Base-by-base conservation (phyloP, 2,329 filamentous ascomycete genomes). In the Myrmaecium sp. region DNA sequence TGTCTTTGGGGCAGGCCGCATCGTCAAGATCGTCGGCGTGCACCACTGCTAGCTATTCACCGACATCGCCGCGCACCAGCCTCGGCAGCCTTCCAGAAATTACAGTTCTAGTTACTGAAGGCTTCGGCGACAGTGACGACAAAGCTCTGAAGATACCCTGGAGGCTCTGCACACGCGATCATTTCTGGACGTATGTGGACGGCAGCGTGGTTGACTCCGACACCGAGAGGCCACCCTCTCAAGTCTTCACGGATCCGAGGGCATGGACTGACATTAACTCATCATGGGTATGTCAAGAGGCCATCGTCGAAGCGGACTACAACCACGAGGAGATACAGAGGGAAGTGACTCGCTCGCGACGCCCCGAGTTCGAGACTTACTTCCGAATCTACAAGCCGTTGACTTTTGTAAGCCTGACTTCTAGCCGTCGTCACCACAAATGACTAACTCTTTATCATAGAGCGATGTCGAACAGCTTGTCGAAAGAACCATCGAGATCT, bases 261-360 rank as follows among this genome's bases (percentile, higher is more conserved):
- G 41, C 33, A 19, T 49, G 41, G 43, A 52, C 48, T 4, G 49
- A 52, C 23, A 42, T 53, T 9, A 36, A 43, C 29, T 42, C 46
- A 2, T 47, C 46, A 5, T 53, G 50, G 50, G 49, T 52, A 2
- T 47, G 46, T 29, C 46, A 43, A 19, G 44, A 51, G 29, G 50
- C 50, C 1, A 41, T 53, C n/a, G 27, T 38, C 26, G 48, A 52
- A 33, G 42, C 40, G 3, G 41, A 40, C 4, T 46, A 38, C 24
- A 37, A 37, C 6, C 43, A 39, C 23, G 44, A 39, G 3, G 41
- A 41, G 22, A 36, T 51, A 2, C 42, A 50, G 27, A 52, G 50
- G 21, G 47, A 49, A 21, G 30, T 35, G 3, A 52, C 46, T 5
- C 20, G 26, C 9, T n/a, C n/a, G n/a, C n/a, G n/a, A n/a, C n/a